Evolutionary conservation across 129 eudicot genomes (phyloP).

Genomic region (Apium graveolens): DNA sequence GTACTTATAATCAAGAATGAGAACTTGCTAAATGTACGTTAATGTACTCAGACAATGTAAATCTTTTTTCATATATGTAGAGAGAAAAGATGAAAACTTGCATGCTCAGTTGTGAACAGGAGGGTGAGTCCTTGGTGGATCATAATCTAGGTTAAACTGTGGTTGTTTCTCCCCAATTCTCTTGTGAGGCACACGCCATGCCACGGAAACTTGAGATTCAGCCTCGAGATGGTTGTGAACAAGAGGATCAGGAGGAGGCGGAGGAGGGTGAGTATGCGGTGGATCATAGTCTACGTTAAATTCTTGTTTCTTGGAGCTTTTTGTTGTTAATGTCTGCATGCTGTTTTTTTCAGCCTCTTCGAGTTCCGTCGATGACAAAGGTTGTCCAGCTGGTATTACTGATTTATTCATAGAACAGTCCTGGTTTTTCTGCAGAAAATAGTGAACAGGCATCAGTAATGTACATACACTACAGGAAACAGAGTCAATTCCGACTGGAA

Average conservation of each 20-base stretch:
- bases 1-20: neutral
- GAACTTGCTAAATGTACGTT: neutral
- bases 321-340: neutral
- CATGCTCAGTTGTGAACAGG: constrained; percentile 58
- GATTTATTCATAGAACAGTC: neutral
- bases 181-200: constrained; percentile 26
- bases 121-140: constrained; percentile 84
- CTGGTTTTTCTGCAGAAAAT: neutral
- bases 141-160: constrained; percentile 64
- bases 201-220: neutral
- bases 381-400: neutral
- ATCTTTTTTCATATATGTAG: neutral
- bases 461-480: neutral
- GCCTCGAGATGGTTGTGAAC: neutral
- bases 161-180: constrained; percentile 33
- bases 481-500: no score
- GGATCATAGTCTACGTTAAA: neutral
- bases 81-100: neutral
- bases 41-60: neutral
- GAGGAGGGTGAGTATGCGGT: neutral
- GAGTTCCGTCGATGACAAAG: neutral
- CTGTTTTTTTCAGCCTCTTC: neutral
- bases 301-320: neutral
- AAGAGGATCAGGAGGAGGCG: neutral
- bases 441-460: neutral